Evolutionary conservation across 2,329 filamentous ascomycete species (phyloP).

Genomic region (Elsinoe ampelina): DNA sequence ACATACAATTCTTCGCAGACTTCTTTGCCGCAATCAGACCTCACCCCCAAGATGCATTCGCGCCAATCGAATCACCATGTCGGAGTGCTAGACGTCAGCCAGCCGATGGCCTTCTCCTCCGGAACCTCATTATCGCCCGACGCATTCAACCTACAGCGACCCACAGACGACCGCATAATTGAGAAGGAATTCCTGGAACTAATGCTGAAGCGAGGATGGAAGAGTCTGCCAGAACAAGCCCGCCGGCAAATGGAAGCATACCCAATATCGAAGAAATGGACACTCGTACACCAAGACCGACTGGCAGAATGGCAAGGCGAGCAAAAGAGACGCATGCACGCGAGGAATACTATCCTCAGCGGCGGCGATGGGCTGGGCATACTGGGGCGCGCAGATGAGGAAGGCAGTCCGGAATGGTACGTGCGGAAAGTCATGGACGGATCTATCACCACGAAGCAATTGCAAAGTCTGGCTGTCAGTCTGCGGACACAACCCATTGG

Average conservation of each 20-base stretch:
- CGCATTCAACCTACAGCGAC: slow-evolving; percentile 57
- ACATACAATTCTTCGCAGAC: slow-evolving; percentile 50
- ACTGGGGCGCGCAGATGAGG: slow-evolving; percentile 75
- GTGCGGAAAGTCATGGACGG: slow-evolving; percentile 96
- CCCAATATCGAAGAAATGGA: slow-evolving; percentile 93
- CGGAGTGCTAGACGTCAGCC: slow-evolving; percentile 33
- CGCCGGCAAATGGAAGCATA: slow-evolving; percentile 94
- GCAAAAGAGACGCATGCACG: slow-evolving; percentile 73
- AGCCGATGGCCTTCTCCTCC: slow-evolving; percentile 39
- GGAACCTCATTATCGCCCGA: slow-evolving; percentile 43
- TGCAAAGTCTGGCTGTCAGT: slow-evolving; percentile 89
- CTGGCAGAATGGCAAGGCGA: slow-evolving; percentile 90
- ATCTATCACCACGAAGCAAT: slow-evolving; percentile 78
- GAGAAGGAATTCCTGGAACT: slow-evolving; percentile 86
- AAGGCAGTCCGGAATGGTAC: slow-evolving; percentile 96
- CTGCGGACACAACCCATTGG: slow-evolving; percentile 89
- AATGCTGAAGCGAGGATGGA: slow-evolving; percentile 97
- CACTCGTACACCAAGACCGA: slow-evolving; percentile 86
- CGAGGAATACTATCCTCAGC: slow-evolving; percentile 52
- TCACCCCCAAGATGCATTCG: slow-evolving; percentile 24
- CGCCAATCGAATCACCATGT: slow-evolving; percentile 31
- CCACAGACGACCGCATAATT: slow-evolving; percentile 71
- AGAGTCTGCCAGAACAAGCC: slow-evolving; percentile 90
- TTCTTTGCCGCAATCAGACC: slow-evolving; percentile 35
- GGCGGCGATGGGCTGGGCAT: slow-evolving; percentile 61